These are phyloP conservation scores for Phialophora tarda DNA, from an alignment of 2,329 filamentous ascomycete species.

Conservation along the genomic window DNA sequence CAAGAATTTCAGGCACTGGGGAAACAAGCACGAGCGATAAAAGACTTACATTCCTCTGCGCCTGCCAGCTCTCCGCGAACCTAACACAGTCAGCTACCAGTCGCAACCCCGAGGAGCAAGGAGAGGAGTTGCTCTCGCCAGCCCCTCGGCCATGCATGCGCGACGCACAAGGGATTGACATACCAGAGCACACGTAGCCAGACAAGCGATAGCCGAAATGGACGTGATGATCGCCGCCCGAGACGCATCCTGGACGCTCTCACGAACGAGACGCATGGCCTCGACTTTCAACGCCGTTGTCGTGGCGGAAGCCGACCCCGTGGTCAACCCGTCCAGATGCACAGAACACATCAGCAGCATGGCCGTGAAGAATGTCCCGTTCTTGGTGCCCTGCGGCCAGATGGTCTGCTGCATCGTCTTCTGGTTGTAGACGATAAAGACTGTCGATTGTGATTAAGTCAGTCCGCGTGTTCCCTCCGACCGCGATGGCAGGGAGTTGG, in stretches of 20 bases:
- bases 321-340: conserved; percentile 25
- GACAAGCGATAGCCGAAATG: conserved; percentile 25
- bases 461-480: not conserved
- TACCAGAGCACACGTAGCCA: conserved; percentile 29
- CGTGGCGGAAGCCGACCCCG: conserved; percentile 4
- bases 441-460: not conserved
- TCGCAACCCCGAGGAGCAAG: not conserved
- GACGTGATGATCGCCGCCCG: conserved; percentile 21
- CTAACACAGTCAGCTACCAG: conserved; percentile 21
- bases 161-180: not conserved
- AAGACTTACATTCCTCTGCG: conserved; percentile 18
- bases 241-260: conserved; percentile 12
- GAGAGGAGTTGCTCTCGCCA: not conserved
- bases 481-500: no score
- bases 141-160: not conserved
- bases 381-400: conserved; percentile 21
- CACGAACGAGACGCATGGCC: conserved; percentile 24
- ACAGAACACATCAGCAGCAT: conserved; percentile 31
- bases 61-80: conserved; percentile 24
- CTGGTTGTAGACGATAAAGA: conserved; percentile 24
- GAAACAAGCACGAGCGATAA: not conserved
- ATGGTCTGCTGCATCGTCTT: conserved; percentile 24
- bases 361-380: conserved; percentile 25
- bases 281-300: conserved; percentile 28
- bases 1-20: not conserved